Evolutionary conservation across 352 stramenopile species (phyloP).

Genomic region (Phytophthora foliorum): DNA sequence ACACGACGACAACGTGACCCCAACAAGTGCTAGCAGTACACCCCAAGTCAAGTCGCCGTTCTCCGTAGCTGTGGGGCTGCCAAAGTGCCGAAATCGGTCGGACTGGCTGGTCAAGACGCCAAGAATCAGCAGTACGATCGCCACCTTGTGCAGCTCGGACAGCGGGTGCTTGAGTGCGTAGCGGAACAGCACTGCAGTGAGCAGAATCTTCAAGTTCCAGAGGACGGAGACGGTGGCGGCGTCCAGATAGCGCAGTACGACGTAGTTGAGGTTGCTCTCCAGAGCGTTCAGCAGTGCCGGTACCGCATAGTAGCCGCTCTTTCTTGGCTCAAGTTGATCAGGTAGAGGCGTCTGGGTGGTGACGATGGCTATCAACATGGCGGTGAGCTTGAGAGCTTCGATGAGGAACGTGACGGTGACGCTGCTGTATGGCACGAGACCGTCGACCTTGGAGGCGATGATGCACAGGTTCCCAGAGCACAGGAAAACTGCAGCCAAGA

Average conservation of each 20-base stretch:
- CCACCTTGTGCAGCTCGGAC: constrained; percentile 76
- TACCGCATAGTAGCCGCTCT: constrained; percentile 72
- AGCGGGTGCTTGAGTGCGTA: constrained; percentile 76
- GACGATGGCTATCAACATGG: constrained; percentile 52
- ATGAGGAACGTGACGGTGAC: constrained; percentile 89
- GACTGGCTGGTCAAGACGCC: constrained; percentile 87
- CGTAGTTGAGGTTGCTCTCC: constrained; percentile 90
- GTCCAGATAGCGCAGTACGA: constrained; percentile 87
- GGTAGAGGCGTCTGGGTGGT: constrained; percentile 42
- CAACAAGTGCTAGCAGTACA: constrained; percentile 66
- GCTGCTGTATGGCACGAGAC: constrained; percentile 83
- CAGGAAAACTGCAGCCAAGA: constrained; percentile 68
- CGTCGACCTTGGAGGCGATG: constrained; percentile 81
- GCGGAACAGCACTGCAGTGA: constrained; percentile 84
- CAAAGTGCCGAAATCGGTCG: constrained; percentile 38
- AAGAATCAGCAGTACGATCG: constrained; percentile 80
- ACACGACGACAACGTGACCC: constrained; percentile 83
- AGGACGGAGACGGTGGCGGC: constrained; percentile 86
- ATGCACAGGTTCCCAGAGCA: constrained; percentile 88
- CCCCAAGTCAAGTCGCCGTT: constrained; percentile 41
- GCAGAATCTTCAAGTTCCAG: constrained; percentile 91
- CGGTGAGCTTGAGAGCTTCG: constrained; percentile 77
- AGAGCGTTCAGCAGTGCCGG: constrained; percentile 82
- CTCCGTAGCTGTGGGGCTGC: not conserved
- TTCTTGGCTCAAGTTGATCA: constrained; percentile 42